Evolutionary conservation across 257 asterid species (phyloP), one percentile per base, ranked within the genome.

Genomic region (Primulina tabacum): DNA sequence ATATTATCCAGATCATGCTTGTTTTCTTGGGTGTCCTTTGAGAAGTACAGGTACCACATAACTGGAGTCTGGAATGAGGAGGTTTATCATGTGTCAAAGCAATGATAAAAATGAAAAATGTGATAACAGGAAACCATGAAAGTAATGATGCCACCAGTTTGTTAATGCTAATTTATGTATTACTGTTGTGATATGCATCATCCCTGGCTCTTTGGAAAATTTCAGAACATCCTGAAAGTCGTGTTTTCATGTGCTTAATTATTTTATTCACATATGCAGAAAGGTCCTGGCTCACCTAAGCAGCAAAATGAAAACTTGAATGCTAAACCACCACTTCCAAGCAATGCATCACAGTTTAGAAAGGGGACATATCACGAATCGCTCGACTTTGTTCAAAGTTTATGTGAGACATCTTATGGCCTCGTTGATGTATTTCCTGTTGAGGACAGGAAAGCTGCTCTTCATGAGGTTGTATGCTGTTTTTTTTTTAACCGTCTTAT

Each of bases 301-400:
- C 95, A 85, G 80, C 87, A 69, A 58, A 77, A 64, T 71, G 96
- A 85, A 70, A 85, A 75, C 70, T 76, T 85, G 47, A 85, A 74
- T 82, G 85, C 87, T 64, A 94, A 85, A 81, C 99, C 99, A 57
- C 99, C 99, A 67, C 97, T 91, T 76, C 97, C 97, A 70, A 87
- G 78, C 70, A 85, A 80, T 76, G 86, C 88, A 71, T 82, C 97
- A 72, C 96, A 87, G 64, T 86, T 87, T 67, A 86, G 99, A 56
- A 94, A 94, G 76, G 96, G 97, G 81, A 86, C 96, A 32, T 94
- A 94, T 79, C 96, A 94, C 73, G 96, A 90, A 71, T 94, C 99
- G 21, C 96, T 94, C 38, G 97, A 94, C 83, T 94, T 94, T 66
- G 99, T 94, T 73, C 97, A 85, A 62, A 80, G 87, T 32, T 83